Evolutionary conservation across 768 basidiomycete genomes (phyloP).

Genomic region (Podaxis mareebaensis): DNA sequence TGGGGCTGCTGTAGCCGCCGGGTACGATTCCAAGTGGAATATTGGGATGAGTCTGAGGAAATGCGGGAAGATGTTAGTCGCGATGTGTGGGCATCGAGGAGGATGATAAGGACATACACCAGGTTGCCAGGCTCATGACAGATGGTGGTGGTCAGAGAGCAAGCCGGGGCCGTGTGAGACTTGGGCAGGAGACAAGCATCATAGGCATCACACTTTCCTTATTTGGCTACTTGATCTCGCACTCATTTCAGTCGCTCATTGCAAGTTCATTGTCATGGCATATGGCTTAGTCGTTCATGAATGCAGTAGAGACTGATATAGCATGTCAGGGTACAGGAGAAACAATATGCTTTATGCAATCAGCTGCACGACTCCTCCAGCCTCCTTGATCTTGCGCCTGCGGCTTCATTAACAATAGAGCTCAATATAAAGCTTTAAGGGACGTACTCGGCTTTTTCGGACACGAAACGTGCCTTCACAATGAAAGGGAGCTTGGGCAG

Average conservation of each 20-base stretch:
- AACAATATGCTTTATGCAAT: constrained; percentile 64
- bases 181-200: constrained; percentile 9
- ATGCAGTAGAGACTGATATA: constrained; percentile 24
- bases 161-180: constrained; percentile 18
- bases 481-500: constrained; percentile 93
- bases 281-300: not conserved
- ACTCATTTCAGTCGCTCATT: not conserved
- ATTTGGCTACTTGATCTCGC: constrained; percentile 10
- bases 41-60: constrained; percentile 44
- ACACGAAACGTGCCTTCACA: constrained; percentile 97
- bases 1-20: constrained; percentile 52
- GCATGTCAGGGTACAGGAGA: constrained; percentile 24
- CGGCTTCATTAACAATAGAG: constrained; percentile 10
- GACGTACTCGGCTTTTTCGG: constrained; percentile 76
- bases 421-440: not conserved
- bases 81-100: not conserved
- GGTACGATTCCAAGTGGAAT: constrained; percentile 59
- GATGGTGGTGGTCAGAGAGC: constrained; percentile 10
- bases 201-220: constrained; percentile 9
- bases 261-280: not conserved
- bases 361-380: constrained; percentile 91
- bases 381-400: constrained; percentile 84
- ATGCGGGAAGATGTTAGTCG: not conserved
- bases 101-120: constrained; percentile 33
- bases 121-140: constrained; percentile 34